Evolutionary conservation across 495 filamentous ascomycete genomes (phyloP).

Genomic region (Hyaloscypha hepaticicola): DNA sequence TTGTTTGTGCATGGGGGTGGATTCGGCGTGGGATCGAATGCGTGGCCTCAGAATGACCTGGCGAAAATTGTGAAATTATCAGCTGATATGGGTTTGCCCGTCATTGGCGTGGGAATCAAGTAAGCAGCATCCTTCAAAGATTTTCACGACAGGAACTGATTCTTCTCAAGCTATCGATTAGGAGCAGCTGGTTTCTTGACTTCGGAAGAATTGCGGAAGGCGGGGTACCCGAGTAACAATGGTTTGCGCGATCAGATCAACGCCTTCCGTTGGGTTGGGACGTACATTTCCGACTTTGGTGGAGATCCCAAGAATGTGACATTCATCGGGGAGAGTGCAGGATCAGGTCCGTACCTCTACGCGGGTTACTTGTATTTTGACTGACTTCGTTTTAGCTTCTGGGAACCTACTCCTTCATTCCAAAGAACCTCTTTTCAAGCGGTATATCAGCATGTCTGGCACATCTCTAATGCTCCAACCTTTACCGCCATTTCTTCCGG

Average conservation of each 20-base stretch:
- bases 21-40: conserved; percentile 6
- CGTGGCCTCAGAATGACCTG: conserved; percentile 14
- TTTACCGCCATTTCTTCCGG: not conserved
- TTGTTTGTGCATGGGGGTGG: conserved; percentile 18
- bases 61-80: conserved; percentile 7
- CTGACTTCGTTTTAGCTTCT: not conserved
- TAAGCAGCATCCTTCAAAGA: not conserved
- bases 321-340: conserved; percentile 51
- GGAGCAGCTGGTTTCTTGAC: conserved; percentile 37
- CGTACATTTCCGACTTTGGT: conserved; percentile 42
- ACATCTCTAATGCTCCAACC: conserved; percentile 14
- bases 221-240: conserved; percentile 51
- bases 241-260: conserved; percentile 51
- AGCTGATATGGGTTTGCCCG: conserved; percentile 1
- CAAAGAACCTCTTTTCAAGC: conserved; percentile 16
- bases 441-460: conserved; percentile 18
- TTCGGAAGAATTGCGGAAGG: conserved; percentile 11
- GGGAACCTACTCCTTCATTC: conserved; percentile 1
- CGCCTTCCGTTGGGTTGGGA: conserved; percentile 45
- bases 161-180: conserved; percentile 30
- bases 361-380: not conserved
- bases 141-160: not conserved
- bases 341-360: conserved; percentile 22
- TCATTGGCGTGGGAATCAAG: conserved; percentile 17
- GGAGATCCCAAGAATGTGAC: conserved; percentile 38